These are phyloP conservation scores for Nadsonia commutata DNA, from an alignment of 1,139 yeast genomes.

Conservation along the genomic window DNA sequence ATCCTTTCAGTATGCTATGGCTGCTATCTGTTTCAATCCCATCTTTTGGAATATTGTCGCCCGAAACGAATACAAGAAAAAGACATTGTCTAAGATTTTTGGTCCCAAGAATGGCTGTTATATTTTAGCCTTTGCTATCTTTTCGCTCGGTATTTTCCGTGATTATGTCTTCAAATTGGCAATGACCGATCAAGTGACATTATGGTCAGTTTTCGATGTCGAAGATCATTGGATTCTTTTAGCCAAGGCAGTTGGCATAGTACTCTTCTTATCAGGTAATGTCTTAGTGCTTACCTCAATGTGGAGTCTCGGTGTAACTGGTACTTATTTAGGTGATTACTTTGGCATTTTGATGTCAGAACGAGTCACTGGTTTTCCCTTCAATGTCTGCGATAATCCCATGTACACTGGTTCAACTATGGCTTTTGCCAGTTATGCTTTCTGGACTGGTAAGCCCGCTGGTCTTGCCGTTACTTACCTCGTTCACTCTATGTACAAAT, in stretches of 20 bases:
- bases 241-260: slow-evolving; percentile 31
- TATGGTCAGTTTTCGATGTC: slow-evolving; percentile 14
- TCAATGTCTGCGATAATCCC: slow-evolving; percentile 80
- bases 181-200: slow-evolving; percentile 38
- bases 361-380: slow-evolving; percentile 89
- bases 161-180: slow-evolving; percentile 65
- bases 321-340: slow-evolving; percentile 93
- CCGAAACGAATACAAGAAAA: slow-evolving; percentile 61
- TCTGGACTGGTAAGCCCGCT: slow-evolving; percentile 81
- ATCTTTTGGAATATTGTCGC: slow-evolving; percentile 92
- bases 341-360: slow-evolving; percentile 89
- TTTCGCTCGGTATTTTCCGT: slow-evolving; percentile 67
- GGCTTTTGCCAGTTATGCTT: slow-evolving; percentile 79
- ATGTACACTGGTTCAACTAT: slow-evolving; percentile 92
- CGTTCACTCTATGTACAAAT: slow-evolving; percentile 66
- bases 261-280: slow-evolving; percentile 52
- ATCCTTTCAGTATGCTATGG: slow-evolving; percentile 5
- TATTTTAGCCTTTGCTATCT: slow-evolving; percentile 63
- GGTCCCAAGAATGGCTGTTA: slow-evolving; percentile 66
- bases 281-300: slow-evolving; percentile 68
- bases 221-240: slow-evolving; percentile 11
- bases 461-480: slow-evolving; percentile 60
- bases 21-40: slow-evolving; percentile 75
- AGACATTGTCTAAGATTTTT: slow-evolving; percentile 55
- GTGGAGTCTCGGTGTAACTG: slow-evolving; percentile 92